Evolutionary conservation across 768 basidiomycete genomes (phyloP), one percentile per base, ranked within the genome.

Genomic region (Lentinula sp.): DNA sequence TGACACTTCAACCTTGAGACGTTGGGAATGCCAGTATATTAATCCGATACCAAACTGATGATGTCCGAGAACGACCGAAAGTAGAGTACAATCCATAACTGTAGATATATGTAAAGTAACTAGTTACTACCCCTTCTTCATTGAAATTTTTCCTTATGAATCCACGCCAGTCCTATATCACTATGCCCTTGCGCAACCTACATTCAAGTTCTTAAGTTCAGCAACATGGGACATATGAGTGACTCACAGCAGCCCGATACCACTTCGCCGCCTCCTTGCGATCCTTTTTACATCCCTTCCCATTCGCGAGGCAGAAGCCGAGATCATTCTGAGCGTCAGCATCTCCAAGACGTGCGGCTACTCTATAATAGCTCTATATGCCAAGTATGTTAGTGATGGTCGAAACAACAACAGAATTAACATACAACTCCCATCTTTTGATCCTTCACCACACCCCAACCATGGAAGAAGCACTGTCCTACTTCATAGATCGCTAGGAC

Each of bases 401-500:
- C 9, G 1, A 56, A 3, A 18, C 43, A 60, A n/a, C 16, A 39
- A 18, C 12, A 28, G 15, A 46, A 50, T 52, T 6, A 12, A 81
- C 88, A 60, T 70, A 91, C 89, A 28, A 93, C 86, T 6, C 84
- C 91, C 91, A 95, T 92, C 79, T 89, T 91, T 76, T 90, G 87
- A 72, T 95, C 91, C 70, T 92, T 91, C 33, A 74, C 69, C 12
- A 93, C 86, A 7, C 94, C 94, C 93, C 93, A 95, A 1, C 93
- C 94, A 56, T 93, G 91, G 70, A 90, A 91, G 73, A 94, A 96
- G 69, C 91, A 93, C 71, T 93, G 91, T 0, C 91, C 94, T 4
- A 95, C 91, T 73, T 95, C 94, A 68, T 94, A 92, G 50, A 95
- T 90, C 0, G 94, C 92, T 20, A 95, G 78, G 18, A 94, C 87